Base-by-base conservation (phyloP, 768 basidiomycete genomes). In the Inosperma sp. region DNA sequence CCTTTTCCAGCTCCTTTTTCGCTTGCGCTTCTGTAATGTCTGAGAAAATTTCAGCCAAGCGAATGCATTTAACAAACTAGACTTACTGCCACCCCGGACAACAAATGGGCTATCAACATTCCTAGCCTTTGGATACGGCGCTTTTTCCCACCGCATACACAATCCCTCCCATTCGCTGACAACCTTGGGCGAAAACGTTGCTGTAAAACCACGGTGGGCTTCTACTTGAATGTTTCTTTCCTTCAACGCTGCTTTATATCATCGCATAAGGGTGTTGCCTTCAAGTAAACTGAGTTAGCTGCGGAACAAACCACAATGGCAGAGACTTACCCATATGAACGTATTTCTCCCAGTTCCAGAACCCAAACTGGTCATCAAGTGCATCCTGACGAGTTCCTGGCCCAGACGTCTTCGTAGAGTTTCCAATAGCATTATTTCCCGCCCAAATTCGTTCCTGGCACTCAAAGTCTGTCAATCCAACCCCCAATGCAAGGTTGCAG, bases 401-500 rank as follows among this genome's bases (percentile, higher is more conserved):
- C n/a, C n/a, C n/a, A n/a, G n/a, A n/a, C n/a, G n/a, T n/a, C n/a
- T n/a, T n/a, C n/a, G n/a, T n/a, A n/a, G n/a, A n/a, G n/a, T n/a
- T n/a, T n/a, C n/a, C n/a, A n/a, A n/a, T n/a, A n/a, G n/a, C n/a
- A n/a, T n/a, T n/a, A n/a, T n/a, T n/a, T n/a, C n/a, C n/a, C n/a
- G n/a, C n/a, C n/a, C n/a, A n/a, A n/a, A n/a, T n/a, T n/a, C n/a
- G n/a, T n/a, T n/a, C n/a, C n/a, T n/a, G n/a, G n/a, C n/a, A n/a
- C n/a, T n/a, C n/a, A n/a, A n/a, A n/a, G n/a, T n/a, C n/a, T n/a
- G 33, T 40, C 65, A 65, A 8, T 23, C 19, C 59, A 58, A 67
- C 34, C 67, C 67, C 63, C 63, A 67, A 13, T 48, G 49, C 7
- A 46, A 50, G 47, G 49, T 61, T 29, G 65, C 61, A 7, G 71